Percentiles rank a stretch among this genome's conserved stretches.
Evolutionary conservation across 2,329 filamentous ascomycete genomes (phyloP).

Genomic region (Pseudocercospora crystallina): DNA sequence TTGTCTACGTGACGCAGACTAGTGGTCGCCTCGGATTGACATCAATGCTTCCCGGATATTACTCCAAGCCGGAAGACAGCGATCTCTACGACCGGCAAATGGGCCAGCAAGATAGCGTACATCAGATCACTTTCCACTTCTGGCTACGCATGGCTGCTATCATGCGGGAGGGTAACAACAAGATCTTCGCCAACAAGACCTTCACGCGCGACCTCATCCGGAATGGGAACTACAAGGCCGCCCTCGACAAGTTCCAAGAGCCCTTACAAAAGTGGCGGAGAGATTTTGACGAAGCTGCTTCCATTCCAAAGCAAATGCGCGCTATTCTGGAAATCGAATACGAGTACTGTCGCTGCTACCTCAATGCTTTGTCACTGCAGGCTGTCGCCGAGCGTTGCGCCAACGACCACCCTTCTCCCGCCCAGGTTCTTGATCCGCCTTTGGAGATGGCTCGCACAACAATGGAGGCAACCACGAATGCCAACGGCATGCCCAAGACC

Average conservation of each 20-base stretch:
- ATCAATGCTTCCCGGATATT: conserved; percentile 74
- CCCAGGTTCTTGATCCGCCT: conserved; percentile 30
- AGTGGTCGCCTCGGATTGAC: conserved; percentile 89
- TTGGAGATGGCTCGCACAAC: conserved; percentile 32
- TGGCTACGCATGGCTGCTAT: conserved; percentile 92
- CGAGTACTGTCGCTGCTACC: conserved; percentile 89
- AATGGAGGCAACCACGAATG: conserved; percentile 35
- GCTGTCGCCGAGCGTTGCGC: conserved; percentile 93
- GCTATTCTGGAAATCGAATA: conserved; percentile 92
- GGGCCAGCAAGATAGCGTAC: conserved; percentile 33
- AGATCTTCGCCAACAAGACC: conserved; percentile 81
- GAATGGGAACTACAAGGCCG: conserved; percentile 76
- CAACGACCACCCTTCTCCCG: conserved; percentile 59
- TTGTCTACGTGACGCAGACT: conserved; percentile 92
- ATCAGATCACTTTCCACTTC: conserved; percentile 69
- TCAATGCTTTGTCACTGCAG: conserved; percentile 91
- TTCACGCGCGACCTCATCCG: conserved; percentile 88
- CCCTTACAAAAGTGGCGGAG: conserved; percentile 75
- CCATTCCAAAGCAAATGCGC: conserved; percentile 58
- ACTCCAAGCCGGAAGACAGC: conserved; percentile 39
- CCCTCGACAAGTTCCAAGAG: conserved; percentile 78
- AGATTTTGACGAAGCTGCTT: conserved; percentile 68
- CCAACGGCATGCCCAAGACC: conserved; percentile 33
- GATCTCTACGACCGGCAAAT: conserved; percentile 29
- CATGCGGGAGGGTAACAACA: conserved; percentile 87